Percentiles rank a stretch among this genome's conserved stretches.
Conservation (phyloP, 306 rosid species). For the Pyrus betulifolia region DNA sequence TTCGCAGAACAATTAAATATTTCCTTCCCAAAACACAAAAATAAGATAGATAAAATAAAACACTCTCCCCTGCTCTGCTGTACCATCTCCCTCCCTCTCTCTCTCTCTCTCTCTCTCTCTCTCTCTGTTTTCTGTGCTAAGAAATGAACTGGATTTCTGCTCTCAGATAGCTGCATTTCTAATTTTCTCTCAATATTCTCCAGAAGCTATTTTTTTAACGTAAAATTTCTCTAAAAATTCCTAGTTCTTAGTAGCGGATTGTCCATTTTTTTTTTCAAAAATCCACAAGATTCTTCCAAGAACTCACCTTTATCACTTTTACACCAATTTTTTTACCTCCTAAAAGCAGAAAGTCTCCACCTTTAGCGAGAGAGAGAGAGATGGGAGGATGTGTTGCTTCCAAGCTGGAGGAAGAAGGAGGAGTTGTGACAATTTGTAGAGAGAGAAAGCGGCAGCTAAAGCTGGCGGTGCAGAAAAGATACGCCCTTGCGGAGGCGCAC, state of each 20-base stretch:
- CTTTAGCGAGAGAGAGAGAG: conserved; percentile 21
- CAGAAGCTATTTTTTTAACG: conserved; percentile 24
- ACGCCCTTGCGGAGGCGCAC: conserved; percentile 84
- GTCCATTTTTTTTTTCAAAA: conserved; percentile 25
- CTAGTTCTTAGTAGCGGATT: conserved; percentile 18
- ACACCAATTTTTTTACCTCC: conserved; percentile 3
- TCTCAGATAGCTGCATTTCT: conserved; percentile 12
- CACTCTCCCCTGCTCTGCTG: background rate
- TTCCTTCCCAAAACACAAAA: background rate
- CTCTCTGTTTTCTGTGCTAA: background rate
- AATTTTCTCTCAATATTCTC: conserved; percentile 15
- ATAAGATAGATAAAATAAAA: background rate
- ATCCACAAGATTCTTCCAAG: conserved; percentile 32
- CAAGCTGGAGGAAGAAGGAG: conserved; percentile 88
- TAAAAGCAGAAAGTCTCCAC: conserved; percentile 3
- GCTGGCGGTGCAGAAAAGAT: conserved; percentile 76
- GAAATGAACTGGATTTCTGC: conserved; percentile 22
- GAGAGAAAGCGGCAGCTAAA: conserved; percentile 77
- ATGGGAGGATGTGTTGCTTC: conserved; percentile 99
- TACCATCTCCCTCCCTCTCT: conserved; percentile 4
- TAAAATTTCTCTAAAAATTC: conserved; percentile 22
- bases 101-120: background rate
- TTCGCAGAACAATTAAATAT: background rate
- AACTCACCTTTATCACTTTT: conserved; percentile 27
- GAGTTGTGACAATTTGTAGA: conserved; percentile 68